A percentile compares a stretch with the other conserved stretches of the same genome.
phyloP scores from a whole-genome alignment of 768 basidiomycete species.

The Kwoniella sp. region DNA sequence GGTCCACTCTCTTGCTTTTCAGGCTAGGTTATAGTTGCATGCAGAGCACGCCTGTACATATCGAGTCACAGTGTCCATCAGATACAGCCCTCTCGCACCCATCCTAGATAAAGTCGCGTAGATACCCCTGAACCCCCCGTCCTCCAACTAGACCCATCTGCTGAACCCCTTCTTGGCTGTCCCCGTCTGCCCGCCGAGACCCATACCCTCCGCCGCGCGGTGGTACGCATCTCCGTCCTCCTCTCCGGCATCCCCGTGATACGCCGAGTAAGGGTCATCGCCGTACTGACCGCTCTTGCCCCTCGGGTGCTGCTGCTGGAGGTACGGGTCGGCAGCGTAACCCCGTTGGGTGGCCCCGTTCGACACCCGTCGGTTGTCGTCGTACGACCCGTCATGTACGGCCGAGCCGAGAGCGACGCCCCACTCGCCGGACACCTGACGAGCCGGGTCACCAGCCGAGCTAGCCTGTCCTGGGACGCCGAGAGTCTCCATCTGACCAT shows the following conservation, averaged over 20 bases:
- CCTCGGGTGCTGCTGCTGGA: conserved; percentile 4
- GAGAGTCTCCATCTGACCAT: conserved; percentile 12
- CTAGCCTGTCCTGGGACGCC: conserved; percentile 7
- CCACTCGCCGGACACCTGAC: conserved; percentile 35
- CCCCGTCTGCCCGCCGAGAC: conserved; percentile 1
- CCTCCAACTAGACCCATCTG: too few relatives aligned
- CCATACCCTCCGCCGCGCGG: conserved; percentile 12
- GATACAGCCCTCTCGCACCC: too few relatives aligned
- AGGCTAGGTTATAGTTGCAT: too few relatives aligned
- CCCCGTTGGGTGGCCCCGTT: conserved; percentile 4
- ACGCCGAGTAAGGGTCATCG: conserved; percentile 34
- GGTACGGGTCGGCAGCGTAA: background rate
- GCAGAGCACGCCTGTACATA: too few relatives aligned
- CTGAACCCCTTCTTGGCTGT: conserved; percentile 7
- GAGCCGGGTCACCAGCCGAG: background rate
- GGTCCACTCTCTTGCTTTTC: too few relatives aligned
- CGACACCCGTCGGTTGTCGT: conserved; percentile 2
- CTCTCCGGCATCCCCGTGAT: conserved; percentile 24
- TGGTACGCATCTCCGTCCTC: conserved; percentile 10
- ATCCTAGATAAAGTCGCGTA: too few relatives aligned
- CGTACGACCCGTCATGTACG: conserved; percentile 15
- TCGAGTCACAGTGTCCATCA: background rate
- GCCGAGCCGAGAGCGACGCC: conserved; percentile 36
- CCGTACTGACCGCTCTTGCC: conserved; percentile 26
- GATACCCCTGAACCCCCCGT: too few relatives aligned